A percentile compares a stretch with the other conserved stretches of the same genome.
phyloP scores from a whole-genome alignment of 2,329 filamentous ascomycete genomes.

The Thelonectria discophora region DNA sequence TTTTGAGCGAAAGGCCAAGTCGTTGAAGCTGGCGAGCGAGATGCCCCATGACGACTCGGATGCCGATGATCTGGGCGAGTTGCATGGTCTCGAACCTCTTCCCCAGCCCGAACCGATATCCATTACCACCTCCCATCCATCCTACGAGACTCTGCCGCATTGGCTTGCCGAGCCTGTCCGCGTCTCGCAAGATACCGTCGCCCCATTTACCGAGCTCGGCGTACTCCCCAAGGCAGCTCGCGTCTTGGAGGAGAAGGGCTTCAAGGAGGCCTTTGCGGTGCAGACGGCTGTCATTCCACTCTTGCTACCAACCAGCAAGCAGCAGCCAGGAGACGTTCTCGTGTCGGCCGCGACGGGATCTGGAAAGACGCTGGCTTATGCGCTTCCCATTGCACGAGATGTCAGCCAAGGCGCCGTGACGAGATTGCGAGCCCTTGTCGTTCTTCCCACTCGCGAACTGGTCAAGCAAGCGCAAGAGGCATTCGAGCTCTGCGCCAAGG shows the following conservation, averaged over 20 bases:
- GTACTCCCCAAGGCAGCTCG: constrained; percentile 68
- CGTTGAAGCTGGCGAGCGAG: constrained; percentile 59
- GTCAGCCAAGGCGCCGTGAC: constrained; percentile 72
- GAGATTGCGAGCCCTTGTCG: constrained; percentile 78
- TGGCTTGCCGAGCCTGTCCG: constrained; percentile 84
- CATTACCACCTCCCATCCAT: constrained; percentile 65
- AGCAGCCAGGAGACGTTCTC: constrained; percentile 79
- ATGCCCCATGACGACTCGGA: constrained; percentile 46
- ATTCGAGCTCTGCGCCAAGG: constrained; percentile 76
- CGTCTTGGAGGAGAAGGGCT: constrained; percentile 69
- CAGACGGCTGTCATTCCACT: constrained; percentile 73
- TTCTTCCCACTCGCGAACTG: constrained; percentile 90
- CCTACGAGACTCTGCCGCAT: constrained; percentile 79
- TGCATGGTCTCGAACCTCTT: constrained; percentile 80
- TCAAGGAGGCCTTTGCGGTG: constrained; percentile 54
- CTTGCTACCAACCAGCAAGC: constrained; percentile 71
- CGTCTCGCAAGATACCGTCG: constrained; percentile 67
- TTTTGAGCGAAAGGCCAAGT: constrained; percentile 65
- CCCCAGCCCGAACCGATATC: constrained; percentile 77
- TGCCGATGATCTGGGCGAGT: constrained; percentile 51
- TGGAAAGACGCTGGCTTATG: constrained; percentile 92
- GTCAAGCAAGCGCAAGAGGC: constrained; percentile 86
- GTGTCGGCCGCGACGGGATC: constrained; percentile 95
- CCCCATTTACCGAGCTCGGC: constrained; percentile 70
- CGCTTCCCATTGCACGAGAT: constrained; percentile 83